A percentile compares a stretch with the other conserved stretches of the same genome.
Conservation (phyloP, 2,329 filamentous ascomycete species). For the Cadophora luteo-olivacea region DNA sequence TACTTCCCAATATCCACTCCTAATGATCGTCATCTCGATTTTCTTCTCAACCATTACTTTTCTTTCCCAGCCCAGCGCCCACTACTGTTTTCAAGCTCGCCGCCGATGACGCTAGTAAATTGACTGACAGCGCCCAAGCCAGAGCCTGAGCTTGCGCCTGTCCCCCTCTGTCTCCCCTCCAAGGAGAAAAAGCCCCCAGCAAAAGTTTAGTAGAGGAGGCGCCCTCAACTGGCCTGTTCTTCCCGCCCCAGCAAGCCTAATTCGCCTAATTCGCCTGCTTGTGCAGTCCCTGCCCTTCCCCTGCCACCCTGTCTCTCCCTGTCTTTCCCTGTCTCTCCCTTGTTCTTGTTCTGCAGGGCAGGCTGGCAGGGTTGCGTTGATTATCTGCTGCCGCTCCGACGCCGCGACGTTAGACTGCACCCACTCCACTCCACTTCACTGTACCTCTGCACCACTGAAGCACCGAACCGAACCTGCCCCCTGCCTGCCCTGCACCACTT, state of each 20-base stretch:
- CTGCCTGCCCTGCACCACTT: conserved; percentile 11
- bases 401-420: background rate
- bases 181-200: background rate
- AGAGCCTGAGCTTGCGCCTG: background rate
- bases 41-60: background rate
- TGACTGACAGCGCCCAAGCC: conserved; percentile 25
- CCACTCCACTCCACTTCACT: background rate
- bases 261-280: background rate
- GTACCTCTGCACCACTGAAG: background rate
- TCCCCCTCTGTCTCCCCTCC: no score
- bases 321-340: background rate
- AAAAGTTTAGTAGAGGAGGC: background rate
- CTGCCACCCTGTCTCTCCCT: background rate
- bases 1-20: background rate
- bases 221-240: conserved; percentile 11
- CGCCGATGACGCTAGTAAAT: conserved; percentile 5
- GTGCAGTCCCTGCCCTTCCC: background rate
- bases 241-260: conserved; percentile 13
- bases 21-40: background rate
- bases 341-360: background rate
- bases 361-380: no score
- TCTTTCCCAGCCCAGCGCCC: background rate
- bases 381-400: conserved; percentile 14
- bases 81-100: conserved; percentile 1
- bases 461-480: background rate